phyloP scores from a whole-genome alignment of 768 basidiomycete species.

The Termitomyces sp. region DNA sequence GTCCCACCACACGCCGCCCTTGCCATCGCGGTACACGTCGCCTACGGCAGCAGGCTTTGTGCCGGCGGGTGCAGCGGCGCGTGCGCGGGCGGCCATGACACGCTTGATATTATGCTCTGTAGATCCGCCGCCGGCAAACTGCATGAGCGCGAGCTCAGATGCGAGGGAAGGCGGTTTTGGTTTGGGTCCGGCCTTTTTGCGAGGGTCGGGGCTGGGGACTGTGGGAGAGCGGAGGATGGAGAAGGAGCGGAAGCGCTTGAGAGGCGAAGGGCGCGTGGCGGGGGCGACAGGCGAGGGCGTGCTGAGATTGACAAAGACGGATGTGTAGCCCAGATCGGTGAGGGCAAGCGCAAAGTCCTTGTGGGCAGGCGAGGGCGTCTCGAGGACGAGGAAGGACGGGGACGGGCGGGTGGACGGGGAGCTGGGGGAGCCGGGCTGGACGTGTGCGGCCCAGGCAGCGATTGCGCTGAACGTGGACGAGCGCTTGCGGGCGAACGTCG shows the following conservation, averaged over 20 bases:
- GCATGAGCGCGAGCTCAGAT: slow-evolving; percentile 67
- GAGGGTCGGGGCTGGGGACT: slow-evolving; percentile 19
- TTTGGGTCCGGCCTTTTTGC: slow-evolving; percentile 42
- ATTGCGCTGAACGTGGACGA: slow-evolving; percentile 50
- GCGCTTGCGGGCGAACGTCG: slow-evolving; percentile 17
- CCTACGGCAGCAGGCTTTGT: slow-evolving; percentile 31
- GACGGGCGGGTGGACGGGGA: not conserved
- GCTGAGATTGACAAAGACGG: slow-evolving; percentile 55
- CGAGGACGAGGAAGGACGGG: slow-evolving; percentile 42
- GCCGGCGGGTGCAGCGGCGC: slow-evolving; percentile 29
- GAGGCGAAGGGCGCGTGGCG: slow-evolving; percentile 17
- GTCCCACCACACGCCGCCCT: slow-evolving; percentile 69
- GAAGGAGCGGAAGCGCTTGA: slow-evolving; percentile 51
- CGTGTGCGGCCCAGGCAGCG: slow-evolving; percentile 57
- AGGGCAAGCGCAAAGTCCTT: slow-evolving; percentile 53
- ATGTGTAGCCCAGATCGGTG: slow-evolving; percentile 61
- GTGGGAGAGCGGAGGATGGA: slow-evolving; percentile 42
- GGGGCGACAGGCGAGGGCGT: slow-evolving; percentile 33
- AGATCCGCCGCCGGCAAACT: slow-evolving; percentile 63
- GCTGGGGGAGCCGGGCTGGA: slow-evolving; percentile 59
- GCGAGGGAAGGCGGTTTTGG: slow-evolving; percentile 48
- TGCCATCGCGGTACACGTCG: slow-evolving; percentile 57
- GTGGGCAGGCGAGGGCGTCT: slow-evolving; percentile 43
- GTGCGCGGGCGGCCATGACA: slow-evolving; percentile 54
- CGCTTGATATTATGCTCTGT: slow-evolving; percentile 53